Evolutionary conservation across 768 basidiomycete species (phyloP).

Genomic region (Trametes elegans): DNA sequence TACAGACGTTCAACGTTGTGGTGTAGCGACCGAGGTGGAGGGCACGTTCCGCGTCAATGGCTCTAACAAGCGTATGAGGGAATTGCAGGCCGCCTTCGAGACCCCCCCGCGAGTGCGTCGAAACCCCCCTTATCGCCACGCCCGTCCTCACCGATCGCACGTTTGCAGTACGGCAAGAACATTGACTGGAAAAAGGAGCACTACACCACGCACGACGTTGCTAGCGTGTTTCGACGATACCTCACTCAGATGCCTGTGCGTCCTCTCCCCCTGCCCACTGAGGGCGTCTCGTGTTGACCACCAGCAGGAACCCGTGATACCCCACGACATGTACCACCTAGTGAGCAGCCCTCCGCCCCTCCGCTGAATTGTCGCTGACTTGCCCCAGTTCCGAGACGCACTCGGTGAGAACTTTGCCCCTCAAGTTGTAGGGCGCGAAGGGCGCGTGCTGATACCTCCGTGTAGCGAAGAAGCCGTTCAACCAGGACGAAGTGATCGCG

Average conservation of each 20-base stretch:
- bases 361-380: constrained; percentile 7
- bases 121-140: not conserved
- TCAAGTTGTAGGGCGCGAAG: not conserved
- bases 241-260: constrained; percentile 95
- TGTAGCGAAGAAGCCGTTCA: constrained; percentile 63
- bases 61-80: constrained; percentile 94
- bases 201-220: constrained; percentile 95
- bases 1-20: not conserved
- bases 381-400: constrained; percentile 70
- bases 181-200: constrained; percentile 85
- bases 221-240: constrained; percentile 93
- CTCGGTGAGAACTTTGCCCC: constrained; percentile 48
- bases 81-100: constrained; percentile 90
- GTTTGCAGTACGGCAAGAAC: constrained; percentile 82
- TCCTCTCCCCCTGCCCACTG: constrained; percentile 23
- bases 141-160: not conserved
- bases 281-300: constrained; percentile 6
- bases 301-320: constrained; percentile 93
- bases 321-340: constrained; percentile 81
- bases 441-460: constrained; percentile 7
- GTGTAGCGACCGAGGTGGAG: constrained; percentile 80
- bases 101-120: constrained; percentile 72
- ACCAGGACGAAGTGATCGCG: constrained; percentile 69
- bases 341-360: constrained; percentile 46
- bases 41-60: constrained; percentile 96